These are phyloP conservation scores for Aureobasidium sp. DNA, from an alignment of 2,329 filamentous ascomycete genomes.

Conservation along the genomic window DNA sequence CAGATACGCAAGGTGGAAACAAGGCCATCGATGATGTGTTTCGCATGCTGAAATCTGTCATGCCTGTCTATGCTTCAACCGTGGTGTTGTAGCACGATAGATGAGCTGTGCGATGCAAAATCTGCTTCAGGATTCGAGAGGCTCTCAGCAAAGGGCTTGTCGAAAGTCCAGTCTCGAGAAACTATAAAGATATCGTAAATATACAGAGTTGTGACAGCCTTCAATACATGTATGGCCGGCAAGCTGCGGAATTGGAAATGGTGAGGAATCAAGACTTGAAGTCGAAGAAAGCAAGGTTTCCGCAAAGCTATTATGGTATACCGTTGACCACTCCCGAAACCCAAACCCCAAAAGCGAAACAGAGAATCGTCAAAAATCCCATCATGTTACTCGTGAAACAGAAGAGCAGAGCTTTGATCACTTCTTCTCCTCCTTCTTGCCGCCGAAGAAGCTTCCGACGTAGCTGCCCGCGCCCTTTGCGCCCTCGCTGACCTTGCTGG, in stretches of 20 bases:
- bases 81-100: neutral
- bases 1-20: neutral
- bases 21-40: neutral
- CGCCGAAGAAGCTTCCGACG: constrained; percentile 24
- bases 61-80: too few species aligned
- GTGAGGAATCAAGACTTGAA: neutral
- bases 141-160: neutral
- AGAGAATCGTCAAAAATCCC: neutral
- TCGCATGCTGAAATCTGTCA: neutral
- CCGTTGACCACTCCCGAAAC: constrained; percentile 2
- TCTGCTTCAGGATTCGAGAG: too few species aligned
- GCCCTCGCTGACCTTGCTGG: constrained; percentile 20
- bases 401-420: neutral
- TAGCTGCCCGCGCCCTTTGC: constrained; percentile 26
- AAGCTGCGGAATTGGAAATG: neutral
- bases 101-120: too few species aligned
- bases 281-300: neutral
- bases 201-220: too few species aligned
- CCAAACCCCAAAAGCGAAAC: neutral
- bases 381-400: constrained; percentile 4
- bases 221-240: neutral
- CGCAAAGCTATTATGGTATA: constrained; percentile 6
- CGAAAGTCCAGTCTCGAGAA: too few species aligned
- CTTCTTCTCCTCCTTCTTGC: constrained; percentile 23
- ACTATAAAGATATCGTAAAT: neutral